A percentile compares a stretch with the other conserved stretches of the same genome.
phyloP scores from a whole-genome alignment of 2,329 filamentous ascomycete genomes.

The Eurotiales sp. region DNA sequence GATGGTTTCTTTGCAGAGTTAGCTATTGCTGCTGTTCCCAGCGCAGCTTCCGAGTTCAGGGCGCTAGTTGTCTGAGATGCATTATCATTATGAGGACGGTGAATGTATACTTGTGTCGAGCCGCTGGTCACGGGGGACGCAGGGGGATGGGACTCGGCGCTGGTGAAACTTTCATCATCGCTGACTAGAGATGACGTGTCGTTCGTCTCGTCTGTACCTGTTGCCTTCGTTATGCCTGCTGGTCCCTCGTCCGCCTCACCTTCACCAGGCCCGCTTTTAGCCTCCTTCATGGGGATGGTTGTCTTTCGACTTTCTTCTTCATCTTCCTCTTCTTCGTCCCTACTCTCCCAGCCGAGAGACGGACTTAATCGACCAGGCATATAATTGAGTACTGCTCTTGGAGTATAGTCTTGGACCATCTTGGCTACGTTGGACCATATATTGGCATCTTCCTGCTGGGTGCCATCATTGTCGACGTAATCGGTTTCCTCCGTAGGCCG shows the following conservation, averaged over 20 bases:
- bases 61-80: neutral
- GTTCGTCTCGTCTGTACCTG: constrained; percentile 9
- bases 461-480: constrained; percentile 1
- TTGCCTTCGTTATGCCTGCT: neutral
- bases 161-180: constrained; percentile 24
- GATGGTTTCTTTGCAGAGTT: constrained; percentile 29
- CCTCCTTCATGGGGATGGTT: neutral
- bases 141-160: constrained; percentile 24
- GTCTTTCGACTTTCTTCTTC: neutral
- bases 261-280: neutral
- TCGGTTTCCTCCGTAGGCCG: neutral
- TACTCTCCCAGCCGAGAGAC: constrained; percentile 14
- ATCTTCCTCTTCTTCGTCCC: too few species aligned
- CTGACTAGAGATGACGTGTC: constrained; percentile 23
- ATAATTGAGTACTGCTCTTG: constrained; percentile 49
- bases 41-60: neutral
- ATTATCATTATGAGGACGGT: neutral
- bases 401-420: constrained; percentile 46
- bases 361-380: constrained; percentile 34
- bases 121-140: neutral
- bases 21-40: neutral
- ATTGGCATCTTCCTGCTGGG: constrained; percentile 23
- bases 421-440: constrained; percentile 35
- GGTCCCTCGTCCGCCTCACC: neutral
- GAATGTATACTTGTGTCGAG: neutral